phyloP scores from a whole-genome alignment of 768 basidiomycete genomes.

The Trametes cubensis region DNA sequence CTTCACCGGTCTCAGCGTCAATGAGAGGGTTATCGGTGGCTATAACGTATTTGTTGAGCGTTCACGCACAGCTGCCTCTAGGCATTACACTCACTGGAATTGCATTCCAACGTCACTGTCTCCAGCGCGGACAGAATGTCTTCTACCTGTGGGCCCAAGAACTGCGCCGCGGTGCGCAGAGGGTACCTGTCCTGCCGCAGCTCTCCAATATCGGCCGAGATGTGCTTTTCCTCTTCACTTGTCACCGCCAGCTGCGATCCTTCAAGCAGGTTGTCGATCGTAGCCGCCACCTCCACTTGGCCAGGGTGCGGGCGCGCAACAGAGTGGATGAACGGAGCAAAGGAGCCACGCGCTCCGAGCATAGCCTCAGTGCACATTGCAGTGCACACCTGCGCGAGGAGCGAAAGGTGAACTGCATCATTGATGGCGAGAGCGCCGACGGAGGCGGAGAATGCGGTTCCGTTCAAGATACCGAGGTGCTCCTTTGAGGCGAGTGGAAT shows the following conservation, averaged over 20 bases:
- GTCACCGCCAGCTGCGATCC: conserved; percentile 69
- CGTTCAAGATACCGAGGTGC: conserved; percentile 81
- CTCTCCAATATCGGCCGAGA: conserved; percentile 70
- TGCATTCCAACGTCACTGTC: conserved; percentile 73
- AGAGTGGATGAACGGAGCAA: conserved; percentile 78
- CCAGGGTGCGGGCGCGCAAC: conserved; percentile 82
- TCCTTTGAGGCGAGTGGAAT: conserved; percentile 74
- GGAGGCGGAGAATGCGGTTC: conserved; percentile 83
- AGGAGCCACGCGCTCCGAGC: conserved; percentile 69
- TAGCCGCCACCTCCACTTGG: conserved; percentile 76
- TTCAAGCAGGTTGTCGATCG: conserved; percentile 68
- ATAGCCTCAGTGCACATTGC: conserved; percentile 89
- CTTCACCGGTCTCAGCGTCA: conserved; percentile 61
- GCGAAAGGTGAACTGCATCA: conserved; percentile 67
- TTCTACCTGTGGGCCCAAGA: conserved; percentile 84
- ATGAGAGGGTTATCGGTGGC: conserved; percentile 89
- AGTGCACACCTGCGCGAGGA: conserved; percentile 73
- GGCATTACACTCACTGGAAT: conserved; percentile 62
- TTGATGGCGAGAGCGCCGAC: conserved; percentile 75
- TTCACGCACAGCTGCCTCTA: background rate
- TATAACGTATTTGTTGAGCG: conserved; percentile 30
- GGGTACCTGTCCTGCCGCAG: conserved; percentile 83
- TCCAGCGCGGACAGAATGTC: conserved; percentile 69
- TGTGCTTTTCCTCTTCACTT: conserved; percentile 68
- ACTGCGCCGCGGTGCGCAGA: conserved; percentile 78